Percentiles rank a stretch among this genome's conserved stretches.
These are phyloP conservation scores for Beauveria sp. DNA, from an alignment of 2,329 filamentous ascomycete species.

Conservation along the genomic window DNA sequence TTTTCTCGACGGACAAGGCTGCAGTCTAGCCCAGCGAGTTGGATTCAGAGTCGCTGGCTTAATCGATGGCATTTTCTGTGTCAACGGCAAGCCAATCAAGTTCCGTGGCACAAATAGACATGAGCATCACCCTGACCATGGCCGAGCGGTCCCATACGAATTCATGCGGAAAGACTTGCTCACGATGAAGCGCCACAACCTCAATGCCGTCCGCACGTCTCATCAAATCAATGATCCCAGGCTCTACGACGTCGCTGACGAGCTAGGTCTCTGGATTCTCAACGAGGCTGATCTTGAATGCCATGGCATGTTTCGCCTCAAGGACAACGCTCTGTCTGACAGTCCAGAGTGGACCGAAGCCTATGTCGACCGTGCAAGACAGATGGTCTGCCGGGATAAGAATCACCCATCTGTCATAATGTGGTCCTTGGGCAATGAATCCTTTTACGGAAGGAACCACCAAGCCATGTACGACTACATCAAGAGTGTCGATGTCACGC, in stretches of 20 bases:
- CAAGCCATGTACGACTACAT: conserved; percentile 60
- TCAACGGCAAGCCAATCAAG: conserved; percentile 59
- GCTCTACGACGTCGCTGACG: conserved; percentile 54
- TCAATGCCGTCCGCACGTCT: conserved; percentile 62
- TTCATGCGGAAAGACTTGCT: conserved; percentile 55
- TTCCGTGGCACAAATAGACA: conserved; percentile 64
- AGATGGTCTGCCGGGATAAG: conserved; percentile 53
- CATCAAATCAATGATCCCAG: conserved; percentile 58
- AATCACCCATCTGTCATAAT: conserved; percentile 60
- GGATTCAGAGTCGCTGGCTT: conserved; percentile 59
- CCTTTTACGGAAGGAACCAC: conserved; percentile 62
- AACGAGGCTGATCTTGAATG: conserved; percentile 50
- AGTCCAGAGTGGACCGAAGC: conserved; percentile 55
- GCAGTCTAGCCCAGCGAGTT: conserved; percentile 44
- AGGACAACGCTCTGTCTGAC: conserved; percentile 40
- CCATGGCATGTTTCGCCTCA: conserved; percentile 40
- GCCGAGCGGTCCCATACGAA: conserved; percentile 53
- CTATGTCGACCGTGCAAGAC: conserved; percentile 58
- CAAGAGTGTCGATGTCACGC: conserved; percentile 46
- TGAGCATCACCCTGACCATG: conserved; percentile 58
- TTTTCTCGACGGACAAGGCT: conserved; percentile 20
- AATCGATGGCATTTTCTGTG: conserved; percentile 51
- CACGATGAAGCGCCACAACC: conserved; percentile 60
- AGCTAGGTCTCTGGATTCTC: conserved; percentile 57
- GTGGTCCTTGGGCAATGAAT: conserved; percentile 67